Base-by-base conservation (phyloP, 768 basidiomycete species). In the Kwoniella europaea region DNA sequence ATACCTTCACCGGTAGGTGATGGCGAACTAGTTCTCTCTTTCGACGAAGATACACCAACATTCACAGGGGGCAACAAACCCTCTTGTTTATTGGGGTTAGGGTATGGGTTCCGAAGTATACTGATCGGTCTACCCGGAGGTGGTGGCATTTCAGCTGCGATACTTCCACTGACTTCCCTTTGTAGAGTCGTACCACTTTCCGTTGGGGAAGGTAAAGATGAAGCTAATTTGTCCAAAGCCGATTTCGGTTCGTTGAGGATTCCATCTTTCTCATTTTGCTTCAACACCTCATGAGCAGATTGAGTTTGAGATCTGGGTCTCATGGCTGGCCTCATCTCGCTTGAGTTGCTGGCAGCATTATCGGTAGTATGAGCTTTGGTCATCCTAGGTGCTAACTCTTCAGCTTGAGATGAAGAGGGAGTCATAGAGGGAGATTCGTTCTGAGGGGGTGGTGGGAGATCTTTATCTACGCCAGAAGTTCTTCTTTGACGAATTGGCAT, bases 221-320 rank as follows among this genome's bases (percentile, higher is more conserved):
- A 69, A 3, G 69, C 42, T 10, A 79, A 65, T 43, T 72, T 72
- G 53, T 83, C 81, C 13, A 83, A 62, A 12, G 79, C 82, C 24
- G 75, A 77, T 59, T 73, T 75, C 10, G 82, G 82, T 63, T 81
- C 80, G 10, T 72, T 53, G 6, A 78, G 41, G 5, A 71, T 29
- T 2, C 79, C 79, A 35, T 79, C 76, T 22, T 67, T 61, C 43
- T 71, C 65, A 42, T 66, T 75, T 41, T 73, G 71, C 35, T 72
- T 69, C 16, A 79, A 61, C 1, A 81, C 75, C 22, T 81, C 79
- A 27, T 79, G 78, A 24, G 81, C 81, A 5, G 79, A 79, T 63
- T 76, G 75, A 13, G 79, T 79, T 20, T 78, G 75, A 41, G 66
- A 63, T 58, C 78, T 67, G 2, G 79, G 71, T 44, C 76, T 71